Evolutionary conservation across 2,329 filamentous ascomycete genomes (phyloP), one percentile per base, ranked within the genome.

Genomic region (Ceratocystis diversiconidia): DNA sequence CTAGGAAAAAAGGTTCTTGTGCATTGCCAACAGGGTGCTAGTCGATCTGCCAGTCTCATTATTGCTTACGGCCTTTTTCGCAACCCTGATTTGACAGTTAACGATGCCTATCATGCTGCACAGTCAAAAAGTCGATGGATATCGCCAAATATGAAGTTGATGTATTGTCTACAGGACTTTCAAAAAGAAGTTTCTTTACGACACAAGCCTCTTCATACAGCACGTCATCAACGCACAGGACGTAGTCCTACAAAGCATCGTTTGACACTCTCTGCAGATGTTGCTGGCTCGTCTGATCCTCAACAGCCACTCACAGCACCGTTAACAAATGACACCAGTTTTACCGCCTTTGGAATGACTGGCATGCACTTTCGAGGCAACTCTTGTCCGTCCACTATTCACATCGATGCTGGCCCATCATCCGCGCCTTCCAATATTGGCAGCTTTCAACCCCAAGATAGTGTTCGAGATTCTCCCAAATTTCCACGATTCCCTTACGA

Each of bases 131-230:
- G 89, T 74, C 85, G 82, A 72, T 95, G 90, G 89, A 92, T 95
- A 70, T 91, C 89, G 67, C 89, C 89, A 0, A 95, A 95, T 74
- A 95, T 95, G 90, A 89, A 89, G 70, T 79, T 95, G 70, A 91
- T 95, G 80, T 94, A 94, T 79, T 91, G 90, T 70, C 77, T 95
- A 61, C 89, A 92, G 73, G 89, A 92, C 71, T 92, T 92, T 72
- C 84, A 86, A 70, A 86, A 86, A 71, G 79, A 85, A 61, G 73
- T 86, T 2, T 75, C 79, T 1, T 80, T 79, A 71, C 82, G 78
- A 73, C 80, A 76, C 69, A 68, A 75, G 3, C 71, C 75, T 1
- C 74, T 76, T 17, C 75, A 74, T 32, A 77, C 80, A 68, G 74
- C 82, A 69, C 73, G 81, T 71, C 76, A 79, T 74, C 78, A 75